Base-by-base conservation (phyloP, 225 moss, liverwort and hornwort species). In the Pseudoscleropodium purum region DNA sequence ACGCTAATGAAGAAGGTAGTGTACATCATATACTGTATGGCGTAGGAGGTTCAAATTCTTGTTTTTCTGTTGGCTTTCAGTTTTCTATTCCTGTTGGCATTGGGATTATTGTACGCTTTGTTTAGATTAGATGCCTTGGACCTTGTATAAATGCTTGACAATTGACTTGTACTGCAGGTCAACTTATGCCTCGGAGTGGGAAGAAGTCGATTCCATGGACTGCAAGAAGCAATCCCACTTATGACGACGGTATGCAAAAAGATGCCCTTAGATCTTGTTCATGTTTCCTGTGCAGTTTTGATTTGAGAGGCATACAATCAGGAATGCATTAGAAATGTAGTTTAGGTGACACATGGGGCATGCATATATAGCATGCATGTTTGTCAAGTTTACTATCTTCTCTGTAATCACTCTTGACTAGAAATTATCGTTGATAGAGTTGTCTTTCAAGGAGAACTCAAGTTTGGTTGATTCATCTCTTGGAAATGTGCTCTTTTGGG, bases 221-320 rank as follows among this genome's bases (percentile, higher is more conserved):
- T 37, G 31, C 36, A 49, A 86, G 89, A 39, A 92, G 89, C 81
- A 93, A 94, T 88, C 94, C 93, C 43, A 90, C 89, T 81, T 90
- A 93, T 34, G 70, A 80, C 31, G 82, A 91, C 54, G 93, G 94
- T 93, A 92, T 63, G 79, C 61, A 8, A 79, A 86, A 29, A 29
- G 20, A 43, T 75, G 61, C 85, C 39, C 62, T 84, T 84, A 31
- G 25, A 87, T 75, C 49, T 83, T 62, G n/a, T 57, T 74, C 75
- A 52, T 54, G 57, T 57, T 85, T 83, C 51, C 45, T 52, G 31
- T 83, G 54, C 60, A 80, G 81, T 74, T 84, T 74, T 79, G 41
- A 83, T 73, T 66, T 81, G 31, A 61, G 56, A 82, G 41, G 62
- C 45, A 75, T 87, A 80, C 41, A 75, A 75, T 85, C 57, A 54